Conservation (phyloP, 352 stramenopile genomes). For the Phytophthora citrophthora region DNA sequence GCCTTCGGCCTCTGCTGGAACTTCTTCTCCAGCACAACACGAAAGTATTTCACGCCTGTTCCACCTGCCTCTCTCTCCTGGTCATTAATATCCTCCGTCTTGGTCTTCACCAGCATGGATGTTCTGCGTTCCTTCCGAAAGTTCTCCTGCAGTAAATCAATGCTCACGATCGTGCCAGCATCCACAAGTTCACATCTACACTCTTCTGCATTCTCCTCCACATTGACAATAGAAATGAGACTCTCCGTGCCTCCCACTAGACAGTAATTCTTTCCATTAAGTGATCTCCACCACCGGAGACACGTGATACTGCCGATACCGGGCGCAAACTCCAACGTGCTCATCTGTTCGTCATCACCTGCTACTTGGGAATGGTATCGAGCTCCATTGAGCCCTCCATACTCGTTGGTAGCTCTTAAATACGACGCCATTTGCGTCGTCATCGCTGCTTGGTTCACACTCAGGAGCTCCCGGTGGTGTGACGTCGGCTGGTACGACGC, state of each 20-base stretch:
- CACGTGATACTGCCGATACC: conserved; percentile 77
- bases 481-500: conserved; percentile 53
- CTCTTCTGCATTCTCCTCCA: conserved; percentile 84
- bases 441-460: conserved; percentile 73
- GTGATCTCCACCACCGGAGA: conserved; percentile 78
- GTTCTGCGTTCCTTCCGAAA: conserved; percentile 79
- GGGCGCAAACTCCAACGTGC: conserved; percentile 77
- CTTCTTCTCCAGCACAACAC: conserved; percentile 87
- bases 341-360: conserved; percentile 86
- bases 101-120: conserved; percentile 84
- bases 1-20: conserved; percentile 43
- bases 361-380: conserved; percentile 85
- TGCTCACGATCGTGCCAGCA: conserved; percentile 67
- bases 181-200: conserved; percentile 82
- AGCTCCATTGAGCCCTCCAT: conserved; percentile 78
- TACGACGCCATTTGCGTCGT: conserved; percentile 87
- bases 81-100: conserved; percentile 41
- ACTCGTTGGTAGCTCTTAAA: conserved; percentile 80
- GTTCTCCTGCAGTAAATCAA: conserved; percentile 81
- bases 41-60: conserved; percentile 64
- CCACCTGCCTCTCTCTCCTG: conserved; percentile 32
- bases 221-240: conserved; percentile 88
- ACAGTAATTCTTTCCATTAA: conserved; percentile 87
- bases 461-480: conserved; percentile 76
- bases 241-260: conserved; percentile 79